Conservation (phyloP, 1,284 basidiomycete genomes). For the Ustilago bromivora region DNA sequence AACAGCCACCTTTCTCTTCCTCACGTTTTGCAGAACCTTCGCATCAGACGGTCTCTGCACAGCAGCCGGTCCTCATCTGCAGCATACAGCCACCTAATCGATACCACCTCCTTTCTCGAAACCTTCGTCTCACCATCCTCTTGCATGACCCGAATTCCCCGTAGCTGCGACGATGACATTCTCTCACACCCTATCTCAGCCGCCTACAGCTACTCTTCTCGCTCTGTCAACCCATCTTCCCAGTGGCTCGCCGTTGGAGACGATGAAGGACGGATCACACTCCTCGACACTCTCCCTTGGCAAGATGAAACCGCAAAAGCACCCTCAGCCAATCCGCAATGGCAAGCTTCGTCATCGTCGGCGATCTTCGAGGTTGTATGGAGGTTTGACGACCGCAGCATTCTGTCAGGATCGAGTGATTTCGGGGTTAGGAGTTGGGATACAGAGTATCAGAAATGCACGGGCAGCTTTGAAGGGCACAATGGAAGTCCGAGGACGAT, state of each 20-base stretch:
- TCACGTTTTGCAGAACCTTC: constrained; percentile 15
- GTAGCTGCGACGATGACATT: constrained; percentile 19
- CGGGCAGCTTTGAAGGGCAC: constrained; percentile 45
- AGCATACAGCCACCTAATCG: constrained; percentile 13
- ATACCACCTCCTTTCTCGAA: constrained; percentile 38
- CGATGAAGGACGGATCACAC: constrained; percentile 64
- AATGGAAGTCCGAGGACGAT: constrained; percentile 61
- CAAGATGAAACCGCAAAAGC: constrained; percentile 29
- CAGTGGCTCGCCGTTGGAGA: constrained; percentile 67
- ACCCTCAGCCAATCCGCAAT: constrained; percentile 19
- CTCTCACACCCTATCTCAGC: constrained; percentile 56
- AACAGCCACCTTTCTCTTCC: constrained; percentile 7
- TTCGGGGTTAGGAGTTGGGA: constrained; percentile 65
- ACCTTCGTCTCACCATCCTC: constrained; percentile 42
- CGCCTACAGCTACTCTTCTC: constrained; percentile 56
- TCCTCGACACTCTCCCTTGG: constrained; percentile 57
- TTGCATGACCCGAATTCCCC: constrained; percentile 22
- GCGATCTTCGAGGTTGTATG: constrained; percentile 64
- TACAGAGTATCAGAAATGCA: constrained; percentile 53
- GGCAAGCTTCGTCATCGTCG: constrained; percentile 36
- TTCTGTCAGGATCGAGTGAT: constrained; percentile 62
- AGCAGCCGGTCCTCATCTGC: constrained; percentile 10
- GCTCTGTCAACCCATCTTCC: constrained; percentile 43
- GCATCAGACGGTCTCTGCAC: constrained; percentile 14
- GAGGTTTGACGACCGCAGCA: constrained; percentile 60